Conservation (phyloP, 164 flowering plant species). For the Malania oleifera region DNA sequence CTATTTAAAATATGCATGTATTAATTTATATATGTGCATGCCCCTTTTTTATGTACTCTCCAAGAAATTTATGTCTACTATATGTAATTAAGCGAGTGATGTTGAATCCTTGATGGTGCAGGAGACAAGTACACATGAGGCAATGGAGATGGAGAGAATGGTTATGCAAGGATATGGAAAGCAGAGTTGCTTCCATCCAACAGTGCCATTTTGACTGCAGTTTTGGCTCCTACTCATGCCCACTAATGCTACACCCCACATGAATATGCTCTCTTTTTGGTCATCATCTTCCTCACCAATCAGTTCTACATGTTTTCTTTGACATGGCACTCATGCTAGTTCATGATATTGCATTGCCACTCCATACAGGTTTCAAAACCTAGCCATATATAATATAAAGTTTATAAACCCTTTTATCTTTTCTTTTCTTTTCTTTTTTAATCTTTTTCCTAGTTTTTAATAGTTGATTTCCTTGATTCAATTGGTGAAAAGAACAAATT, state of each 20-base stretch:
- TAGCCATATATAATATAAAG: neutral
- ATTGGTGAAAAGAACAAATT: neutral
- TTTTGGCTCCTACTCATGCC: slow-evolving; percentile 13
- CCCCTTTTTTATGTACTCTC: neutral
- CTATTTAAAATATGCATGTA: too few species aligned
- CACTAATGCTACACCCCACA: slow-evolving; percentile 6
- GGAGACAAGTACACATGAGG: slow-evolving; percentile 20
- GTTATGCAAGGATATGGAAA: slow-evolving; percentile 13
- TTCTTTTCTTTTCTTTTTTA: too few species aligned
- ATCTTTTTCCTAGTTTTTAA: too few species aligned
- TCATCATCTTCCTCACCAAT: neutral
- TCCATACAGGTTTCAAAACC: neutral
- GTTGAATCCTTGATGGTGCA: slow-evolving; percentile 2
- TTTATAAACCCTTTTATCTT: neutral
- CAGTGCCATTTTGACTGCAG: slow-evolving; percentile 20
- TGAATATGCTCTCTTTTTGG: slow-evolving; percentile 11
- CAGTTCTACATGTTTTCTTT: slow-evolving; percentile 2
- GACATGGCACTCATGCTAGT: neutral
- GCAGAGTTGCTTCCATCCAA: slow-evolving; percentile 9
- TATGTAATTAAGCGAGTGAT: slow-evolving; percentile 3
- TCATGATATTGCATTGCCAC: neutral
- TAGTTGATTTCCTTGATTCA: neutral
- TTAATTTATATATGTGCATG: neutral
- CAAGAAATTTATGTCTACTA: slow-evolving; percentile 3
- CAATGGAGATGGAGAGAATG: slow-evolving; percentile 15